Evolutionary conservation across 768 basidiomycete genomes (phyloP).

Genomic region (Cubamyces sp.): DNA sequence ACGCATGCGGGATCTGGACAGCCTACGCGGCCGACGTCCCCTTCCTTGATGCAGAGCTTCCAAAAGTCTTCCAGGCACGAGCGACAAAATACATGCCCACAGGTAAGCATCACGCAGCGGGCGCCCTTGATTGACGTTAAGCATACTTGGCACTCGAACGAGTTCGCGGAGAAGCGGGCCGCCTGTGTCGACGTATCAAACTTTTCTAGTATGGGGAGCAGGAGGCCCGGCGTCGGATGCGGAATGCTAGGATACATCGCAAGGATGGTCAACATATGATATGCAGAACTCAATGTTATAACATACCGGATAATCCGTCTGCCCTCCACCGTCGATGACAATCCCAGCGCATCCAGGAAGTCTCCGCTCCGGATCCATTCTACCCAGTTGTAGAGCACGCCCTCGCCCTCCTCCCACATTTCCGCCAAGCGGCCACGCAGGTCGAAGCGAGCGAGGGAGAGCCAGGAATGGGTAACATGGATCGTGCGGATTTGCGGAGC

Average conservation of each 20-base stretch:
- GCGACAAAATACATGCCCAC: conserved; percentile 84
- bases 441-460: conserved; percentile 40
- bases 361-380: conserved; percentile 72
- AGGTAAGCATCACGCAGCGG: conserved; percentile 70
- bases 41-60: conserved; percentile 79
- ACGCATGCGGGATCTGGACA: conserved; percentile 84
- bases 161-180: conserved; percentile 60
- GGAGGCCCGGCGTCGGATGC: conserved; percentile 59
- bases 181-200: conserved; percentile 53
- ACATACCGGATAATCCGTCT: conserved; percentile 43
- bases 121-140: conserved; percentile 73
- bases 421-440: conserved; percentile 48
- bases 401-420: conserved; percentile 66
- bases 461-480: conserved; percentile 62
- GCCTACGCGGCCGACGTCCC: conserved; percentile 72
- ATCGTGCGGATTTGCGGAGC: conserved; percentile 61
- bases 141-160: conserved; percentile 80
- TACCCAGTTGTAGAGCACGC: conserved; percentile 70
- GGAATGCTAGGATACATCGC: conserved; percentile 44
- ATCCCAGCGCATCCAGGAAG: conserved; percentile 53
- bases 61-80: conserved; percentile 81
- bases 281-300: background rate
- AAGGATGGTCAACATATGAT: conserved; percentile 1
- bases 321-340: conserved; percentile 40
- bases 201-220: conserved; percentile 51